A percentile compares a stretch with the other conserved stretches of the same genome.
Evolutionary conservation across 768 basidiomycete species (phyloP).

Genomic region (Pleurotus cornucopiae): DNA sequence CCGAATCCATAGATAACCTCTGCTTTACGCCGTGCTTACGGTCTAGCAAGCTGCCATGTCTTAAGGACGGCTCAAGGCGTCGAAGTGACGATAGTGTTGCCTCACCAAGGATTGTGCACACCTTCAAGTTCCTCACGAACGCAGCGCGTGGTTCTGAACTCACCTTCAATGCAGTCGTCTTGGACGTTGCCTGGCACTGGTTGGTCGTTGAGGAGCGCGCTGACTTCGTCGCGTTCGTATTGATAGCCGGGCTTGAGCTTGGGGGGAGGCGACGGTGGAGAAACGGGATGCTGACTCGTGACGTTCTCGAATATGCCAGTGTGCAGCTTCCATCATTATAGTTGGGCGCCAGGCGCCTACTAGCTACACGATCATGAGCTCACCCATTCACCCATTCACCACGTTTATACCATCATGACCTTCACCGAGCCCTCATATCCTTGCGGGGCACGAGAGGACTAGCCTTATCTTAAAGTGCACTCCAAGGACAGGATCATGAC

Average conservation of each 20-base stretch:
- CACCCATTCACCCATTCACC: too few species aligned
- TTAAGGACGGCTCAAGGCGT: too few species aligned
- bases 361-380: too few species aligned
- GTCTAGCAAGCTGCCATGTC: constrained; percentile 44
- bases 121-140: constrained; percentile 73
- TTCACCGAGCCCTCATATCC: too few species aligned
- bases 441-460: too few species aligned
- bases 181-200: constrained; percentile 71
- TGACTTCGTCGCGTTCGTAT: constrained; percentile 27
- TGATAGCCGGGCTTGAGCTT: constrained; percentile 19
- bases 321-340: too few species aligned
- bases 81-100: constrained; percentile 10
- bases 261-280: constrained; percentile 42
- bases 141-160: constrained; percentile 68
- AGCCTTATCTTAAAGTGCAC: too few species aligned
- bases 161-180: constrained; percentile 86
- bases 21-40: constrained; percentile 31
- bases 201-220: constrained; percentile 71
- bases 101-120: constrained; percentile 86
- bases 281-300: constrained; percentile 60
- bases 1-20: constrained; percentile 52
- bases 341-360: too few species aligned
- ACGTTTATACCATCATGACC: too few species aligned
- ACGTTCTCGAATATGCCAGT: constrained; percentile 11
- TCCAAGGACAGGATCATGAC: too few species aligned